phyloP scores from a whole-genome alignment of 768 basidiomycete species.

The Pleurotus salmoneostramineus region DNA sequence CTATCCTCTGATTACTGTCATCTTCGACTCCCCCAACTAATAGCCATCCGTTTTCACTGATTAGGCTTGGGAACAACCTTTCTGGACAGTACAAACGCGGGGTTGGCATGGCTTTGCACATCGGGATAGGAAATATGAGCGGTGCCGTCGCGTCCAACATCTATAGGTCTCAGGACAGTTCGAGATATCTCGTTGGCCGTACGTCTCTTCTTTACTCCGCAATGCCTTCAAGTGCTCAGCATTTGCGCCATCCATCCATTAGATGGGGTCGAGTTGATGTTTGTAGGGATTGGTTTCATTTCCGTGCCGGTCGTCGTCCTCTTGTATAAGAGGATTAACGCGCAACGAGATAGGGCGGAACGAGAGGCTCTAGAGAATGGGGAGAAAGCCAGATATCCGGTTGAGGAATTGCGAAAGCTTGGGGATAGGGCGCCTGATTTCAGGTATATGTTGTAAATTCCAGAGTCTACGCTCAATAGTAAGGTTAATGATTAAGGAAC shows the following conservation, averaged over 20 bases:
- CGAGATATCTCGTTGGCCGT: constrained; percentile 64
- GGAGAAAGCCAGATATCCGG: constrained; percentile 26
- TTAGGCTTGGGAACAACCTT: constrained; percentile 64
- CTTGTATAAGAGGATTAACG: constrained; percentile 54
- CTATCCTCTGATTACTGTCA: not conserved
- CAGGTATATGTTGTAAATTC: constrained; percentile 41
- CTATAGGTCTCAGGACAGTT: constrained; percentile 39
- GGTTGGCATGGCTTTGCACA: constrained; percentile 65
- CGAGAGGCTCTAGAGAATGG: constrained; percentile 24
- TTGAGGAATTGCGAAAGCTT: constrained; percentile 34
- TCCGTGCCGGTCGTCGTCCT: constrained; percentile 43
- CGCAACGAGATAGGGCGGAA: constrained; percentile 37
- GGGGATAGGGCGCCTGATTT: constrained; percentile 66
- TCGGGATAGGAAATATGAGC: constrained; percentile 62
- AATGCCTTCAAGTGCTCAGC: not conserved
- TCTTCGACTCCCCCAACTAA: not conserved
- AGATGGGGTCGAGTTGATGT: constrained; percentile 68
- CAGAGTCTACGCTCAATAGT: too few relatives aligned
- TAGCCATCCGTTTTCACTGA: not conserved
- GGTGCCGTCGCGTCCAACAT: constrained; percentile 50
- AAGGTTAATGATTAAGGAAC: too few relatives aligned
- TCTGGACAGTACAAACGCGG: constrained; percentile 69
- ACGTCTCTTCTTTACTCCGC: constrained; percentile 18
- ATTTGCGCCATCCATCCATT: not conserved
- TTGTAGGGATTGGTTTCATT: constrained; percentile 62